phyloP scores from a whole-genome alignment of 2,329 filamentous ascomycete species.

The Pseudocercospora eumusae region DNA sequence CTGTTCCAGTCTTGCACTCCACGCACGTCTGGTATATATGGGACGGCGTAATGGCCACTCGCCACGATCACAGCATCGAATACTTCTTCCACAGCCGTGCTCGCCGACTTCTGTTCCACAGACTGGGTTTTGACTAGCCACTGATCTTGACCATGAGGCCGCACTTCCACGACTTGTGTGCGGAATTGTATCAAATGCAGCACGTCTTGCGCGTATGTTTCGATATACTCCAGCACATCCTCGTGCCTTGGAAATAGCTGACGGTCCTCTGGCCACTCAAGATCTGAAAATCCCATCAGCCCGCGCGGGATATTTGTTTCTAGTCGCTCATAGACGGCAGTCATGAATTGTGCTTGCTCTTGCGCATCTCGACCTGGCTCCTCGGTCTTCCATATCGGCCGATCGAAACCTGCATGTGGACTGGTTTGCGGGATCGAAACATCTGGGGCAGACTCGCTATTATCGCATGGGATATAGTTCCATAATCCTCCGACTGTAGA shows the following conservation, averaged over 20 bases:
- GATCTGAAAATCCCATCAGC: slow-evolving; percentile 78
- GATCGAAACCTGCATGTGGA: slow-evolving; percentile 61
- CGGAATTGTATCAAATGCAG: slow-evolving; percentile 68
- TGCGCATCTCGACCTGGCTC: slow-evolving; percentile 20
- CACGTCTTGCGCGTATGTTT: slow-evolving; percentile 69
- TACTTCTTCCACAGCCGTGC: slow-evolving; percentile 45
- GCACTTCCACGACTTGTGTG: slow-evolving; percentile 67
- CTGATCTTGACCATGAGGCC: slow-evolving; percentile 27
- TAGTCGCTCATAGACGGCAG: slow-evolving; percentile 77
- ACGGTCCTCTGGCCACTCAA: slow-evolving; percentile 53
- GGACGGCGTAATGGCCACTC: slow-evolving; percentile 52
- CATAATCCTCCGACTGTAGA: slow-evolving; percentile 77
- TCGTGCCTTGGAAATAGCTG: slow-evolving; percentile 74
- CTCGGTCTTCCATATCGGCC: slow-evolving; percentile 55
- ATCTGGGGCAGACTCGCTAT: slow-evolving; percentile 48
- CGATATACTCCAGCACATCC: slow-evolving; percentile 71
- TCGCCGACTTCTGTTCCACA: slow-evolving; percentile 2
- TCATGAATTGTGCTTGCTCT: slow-evolving; percentile 66
- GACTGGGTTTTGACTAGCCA: slow-evolving; percentile 63
- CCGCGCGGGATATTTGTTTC: slow-evolving; percentile 77
- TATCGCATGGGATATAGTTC: slow-evolving; percentile 65
- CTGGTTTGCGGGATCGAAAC: slow-evolving; percentile 67
- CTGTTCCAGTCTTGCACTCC: slow-evolving; percentile 46
- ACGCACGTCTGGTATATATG: slow-evolving; percentile 47
- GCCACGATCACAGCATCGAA: slow-evolving; percentile 58